Evolutionary conservation across 78 protist species (phyloP).

Genomic region (Speleostelium caveatum): DNA sequence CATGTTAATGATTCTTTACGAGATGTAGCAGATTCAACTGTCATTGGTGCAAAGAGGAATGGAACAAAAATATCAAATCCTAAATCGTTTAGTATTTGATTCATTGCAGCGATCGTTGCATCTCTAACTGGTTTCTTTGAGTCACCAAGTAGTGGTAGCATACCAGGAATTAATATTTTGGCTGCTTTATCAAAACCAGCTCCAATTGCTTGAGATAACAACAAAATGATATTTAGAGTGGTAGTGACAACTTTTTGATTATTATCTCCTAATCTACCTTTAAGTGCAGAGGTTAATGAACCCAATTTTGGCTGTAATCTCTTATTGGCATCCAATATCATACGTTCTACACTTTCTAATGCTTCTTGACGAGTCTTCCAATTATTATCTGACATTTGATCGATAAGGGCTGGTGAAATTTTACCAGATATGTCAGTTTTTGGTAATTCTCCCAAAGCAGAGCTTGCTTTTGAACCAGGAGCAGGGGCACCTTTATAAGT

Average conservation of each 20-base stretch:
- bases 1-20: conserved; percentile 49
- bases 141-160: conserved; percentile 20
- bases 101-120: conserved; percentile 25
- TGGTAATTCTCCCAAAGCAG: conserved; percentile 17
- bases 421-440: conserved; percentile 59
- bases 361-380: conserved; percentile 76
- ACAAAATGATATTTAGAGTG: conserved; percentile 27
- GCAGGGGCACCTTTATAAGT: conserved; percentile 1
- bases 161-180: conserved; percentile 14
- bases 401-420: background rate
- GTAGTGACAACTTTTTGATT: conserved; percentile 65
- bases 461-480: background rate
- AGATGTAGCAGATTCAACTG: conserved; percentile 9
- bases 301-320: conserved; percentile 75
- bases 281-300: conserved; percentile 2
- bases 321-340: conserved; percentile 63
- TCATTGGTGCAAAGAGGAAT: conserved; percentile 9
- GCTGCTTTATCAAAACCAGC: conserved; percentile 60
- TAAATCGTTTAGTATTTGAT: background rate
- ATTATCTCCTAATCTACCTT: conserved; percentile 32
- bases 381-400: conserved; percentile 28
- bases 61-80: conserved; percentile 53
- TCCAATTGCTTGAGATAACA: conserved; percentile 33
- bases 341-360: conserved; percentile 51
- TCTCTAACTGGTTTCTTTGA: conserved; percentile 62